Evolutionary conservation across 78 protist species (phyloP), one percentile per base, ranked within the genome.

Genomic region (Dictyostelium citrinum): DNA sequence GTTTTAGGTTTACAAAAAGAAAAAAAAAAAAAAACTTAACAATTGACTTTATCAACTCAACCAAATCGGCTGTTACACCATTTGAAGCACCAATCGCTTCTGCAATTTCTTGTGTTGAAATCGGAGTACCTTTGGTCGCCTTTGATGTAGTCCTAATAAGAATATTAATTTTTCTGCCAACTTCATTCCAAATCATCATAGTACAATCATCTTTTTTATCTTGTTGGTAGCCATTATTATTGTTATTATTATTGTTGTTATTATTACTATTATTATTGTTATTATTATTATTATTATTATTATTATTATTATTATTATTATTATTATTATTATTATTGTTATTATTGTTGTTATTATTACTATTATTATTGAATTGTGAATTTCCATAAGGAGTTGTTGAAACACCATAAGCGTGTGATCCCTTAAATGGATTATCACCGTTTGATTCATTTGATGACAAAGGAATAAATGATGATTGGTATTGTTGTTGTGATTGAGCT

Each of bases 321-420:
- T 76, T 76, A 76, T 76, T 76, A 76, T 46, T 46, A 76, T 76
- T 76, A 46, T 76, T 76, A 76, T 76, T 76, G 46, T 76, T 76
- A 76, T 76, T 76, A 76, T 76, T 76, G 46, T 76, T 76, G 46
- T 76, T 76, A 76, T 76, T 76, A 76, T 76, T 77, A 77, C 49
- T 55, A 29, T 45, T 60, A 61, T 31, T 17, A 60, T 72, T 37
- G 7, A 5, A 51, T 51, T 51, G 61, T 51, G 61, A 51, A 51
- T 51, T 51, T 68, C 39, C 33, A 31, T 68, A 68, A 20, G 92
- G 92, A 33, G 92, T 85, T 39, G 92, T 85, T 27, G 92, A 85
- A 45, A 85, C 55, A 31, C 92, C 92, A 76, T 85, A 85, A 2
- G 92, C 75, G 2, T 17, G 37, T 60, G 83, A 35, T 1, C 92